Base-by-base conservation (phyloP, 78 protist species). In the Polysphondylium violaceum region DNA sequence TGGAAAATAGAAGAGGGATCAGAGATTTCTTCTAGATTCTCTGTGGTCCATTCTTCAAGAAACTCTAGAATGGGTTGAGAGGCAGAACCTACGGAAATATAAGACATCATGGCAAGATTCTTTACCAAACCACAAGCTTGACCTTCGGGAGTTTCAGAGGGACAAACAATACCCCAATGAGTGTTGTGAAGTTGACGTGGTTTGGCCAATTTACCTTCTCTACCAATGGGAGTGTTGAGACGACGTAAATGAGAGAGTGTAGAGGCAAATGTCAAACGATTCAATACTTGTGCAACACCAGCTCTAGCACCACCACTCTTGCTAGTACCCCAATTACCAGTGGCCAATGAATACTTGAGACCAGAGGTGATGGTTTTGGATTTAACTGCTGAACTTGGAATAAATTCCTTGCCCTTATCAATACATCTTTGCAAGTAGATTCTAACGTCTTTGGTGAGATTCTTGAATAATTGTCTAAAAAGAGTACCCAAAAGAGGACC, bases 101-200 rank as follows among this genome's bases (percentile, higher is more conserved):
- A 89, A 29, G 99, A 40, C 99, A 99, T 97, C 65, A 99, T 89
- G 29, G 99, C 78, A 6, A 99, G 67, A 93, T 99, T 98, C 98
- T 99, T 99, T 55, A 98, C 99, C n/a, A 98, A 96, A 7, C 99
- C 99, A 44, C 88, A 78, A 29, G 96, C 95, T 51, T 96, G 98
- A 27, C 99, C 99, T 72, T 97, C 98, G 19, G 99, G 99, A 9
- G 99, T 98, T 94, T 99, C 99, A 4, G 99, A 99, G 12, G 99
- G 99, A 96, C 99, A 99, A 14, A 98, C 76, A 81, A 97, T 93
- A 76, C 99, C 99, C 99, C 99, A 99, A 68, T 98, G 99, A 21
- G 99, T 98, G 94, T 97, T 97, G 95, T 99, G 99, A 61, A 99
- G 98, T 85, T 94, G 95, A 31, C 99, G 97, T 29, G 99, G 98